Conservation (phyloP, 805 yeast species). For the Komagataella mondaviorum region DNA sequence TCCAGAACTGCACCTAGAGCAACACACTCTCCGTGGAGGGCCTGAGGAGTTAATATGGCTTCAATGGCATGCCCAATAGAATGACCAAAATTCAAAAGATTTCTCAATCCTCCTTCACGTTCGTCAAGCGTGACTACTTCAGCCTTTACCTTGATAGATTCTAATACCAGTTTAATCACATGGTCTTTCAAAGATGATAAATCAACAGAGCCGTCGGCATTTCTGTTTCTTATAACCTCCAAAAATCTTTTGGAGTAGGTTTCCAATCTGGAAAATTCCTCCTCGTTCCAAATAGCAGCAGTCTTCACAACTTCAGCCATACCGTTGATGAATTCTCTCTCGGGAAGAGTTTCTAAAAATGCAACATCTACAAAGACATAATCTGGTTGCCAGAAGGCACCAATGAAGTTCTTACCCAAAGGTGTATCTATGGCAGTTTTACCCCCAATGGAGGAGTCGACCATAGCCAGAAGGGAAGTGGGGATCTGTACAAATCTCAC, state of each 20-base stretch:
- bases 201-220: slow-evolving; percentile 38
- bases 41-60: slow-evolving; percentile 94
- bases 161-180: slow-evolving; percentile 65
- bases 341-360: slow-evolving; percentile 79
- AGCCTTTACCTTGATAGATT: slow-evolving; percentile 84
- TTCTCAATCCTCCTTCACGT: slow-evolving; percentile 88
- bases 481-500: slow-evolving; percentile 90
- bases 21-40: slow-evolving; percentile 98
- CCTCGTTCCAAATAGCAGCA: slow-evolving; percentile 94
- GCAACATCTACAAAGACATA: slow-evolving; percentile 80
- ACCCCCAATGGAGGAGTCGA: slow-evolving; percentile 96
- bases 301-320: slow-evolving; percentile 98
- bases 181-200: slow-evolving; percentile 59
- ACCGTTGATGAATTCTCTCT: slow-evolving; percentile 91
- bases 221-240: slow-evolving; percentile 38
- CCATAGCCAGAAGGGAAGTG: slow-evolving; percentile 91
- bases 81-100: slow-evolving; percentile 89
- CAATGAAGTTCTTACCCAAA: slow-evolving; percentile 86
- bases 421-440: slow-evolving; percentile 98
- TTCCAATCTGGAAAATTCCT: slow-evolving; percentile 78
- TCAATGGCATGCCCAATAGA: slow-evolving; percentile 97
- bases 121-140: slow-evolving; percentile 90
- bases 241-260: slow-evolving; percentile 57
- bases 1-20: slow-evolving; percentile 91
- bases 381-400: slow-evolving; percentile 95